These are phyloP conservation scores for Plasmodium coatneyi DNA, from an alignment of 169 alveolate genomes.

Conservation along the genomic window DNA sequence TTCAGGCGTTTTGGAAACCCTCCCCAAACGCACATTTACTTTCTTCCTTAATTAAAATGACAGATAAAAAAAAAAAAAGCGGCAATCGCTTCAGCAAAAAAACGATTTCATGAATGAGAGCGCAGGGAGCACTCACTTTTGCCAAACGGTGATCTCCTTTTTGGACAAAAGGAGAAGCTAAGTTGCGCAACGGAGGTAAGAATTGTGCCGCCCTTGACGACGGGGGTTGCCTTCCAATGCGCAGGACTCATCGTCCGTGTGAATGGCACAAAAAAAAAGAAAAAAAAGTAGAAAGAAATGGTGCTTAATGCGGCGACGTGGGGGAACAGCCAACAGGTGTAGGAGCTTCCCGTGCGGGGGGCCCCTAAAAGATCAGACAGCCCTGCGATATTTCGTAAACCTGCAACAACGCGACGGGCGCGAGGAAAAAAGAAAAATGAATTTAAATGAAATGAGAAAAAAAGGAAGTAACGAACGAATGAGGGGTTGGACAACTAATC, in stretches of 20 bases:
- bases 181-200: background rate
- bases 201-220: background rate
- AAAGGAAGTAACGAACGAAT: background rate
- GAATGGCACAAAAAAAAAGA: background rate
- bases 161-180: background rate
- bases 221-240: background rate
- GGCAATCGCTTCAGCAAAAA: background rate
- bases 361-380: background rate
- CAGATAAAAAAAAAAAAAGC: background rate
- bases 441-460: background rate
- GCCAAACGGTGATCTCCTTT: background rate
- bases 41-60: background rate
- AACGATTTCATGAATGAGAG: background rate
- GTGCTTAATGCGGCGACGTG: background rate
- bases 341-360: background rate
- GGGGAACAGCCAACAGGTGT: background rate
- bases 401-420: background rate
- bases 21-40: background rate
- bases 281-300: background rate
- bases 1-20: background rate
- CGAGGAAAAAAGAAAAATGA: background rate
- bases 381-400: slow-evolving; percentile 72
- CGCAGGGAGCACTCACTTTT: background rate
- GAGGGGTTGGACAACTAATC: background rate
- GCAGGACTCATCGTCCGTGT: background rate